Evolutionary conservation across 1,139 yeast genomes (phyloP), one percentile per base, ranked within the genome.

Genomic region (Protomyces inundatus): DNA sequence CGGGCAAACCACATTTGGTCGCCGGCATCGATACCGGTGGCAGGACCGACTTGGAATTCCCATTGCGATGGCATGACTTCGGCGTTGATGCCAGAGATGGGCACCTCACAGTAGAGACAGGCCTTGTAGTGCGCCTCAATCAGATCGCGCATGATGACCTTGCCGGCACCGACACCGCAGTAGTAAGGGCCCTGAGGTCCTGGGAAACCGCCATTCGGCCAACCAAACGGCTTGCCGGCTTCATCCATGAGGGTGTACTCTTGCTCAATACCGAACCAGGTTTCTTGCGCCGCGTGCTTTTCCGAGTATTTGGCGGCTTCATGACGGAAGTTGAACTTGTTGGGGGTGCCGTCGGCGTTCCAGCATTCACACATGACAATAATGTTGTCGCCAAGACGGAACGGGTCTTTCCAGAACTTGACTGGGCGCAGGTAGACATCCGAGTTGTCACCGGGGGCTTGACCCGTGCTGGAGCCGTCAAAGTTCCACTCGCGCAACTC

Each of bases 1-100:
- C 98, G 87, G 68, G 97, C 95, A 74, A 91, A 84, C 93, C 98
- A 91, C 77, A 93, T 84, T 78, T 93, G 86, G 78, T 93, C 98
- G 77, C 97, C 98, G 97, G 93, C 91, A 72, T 80, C 77, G 77
- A 93, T 91, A 75, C 98, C 98, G 69, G 79, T 84, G 80, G 97
- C 90, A 69, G 98, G 98, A 75, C 98, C 98, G 72, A 93, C 98
- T 82, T 93, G 98, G 88, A 88, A 93, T 82, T 93, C 98, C 98
- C 98, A 93, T 84, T 93, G 98, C 67, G 98, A 90, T 66, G 98
- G 98, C 98, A 93, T 93, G 70, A 93, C 98, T 82, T 93, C 98
- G 72, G 98, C 98, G 78, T 93, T 93, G 77, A 93, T 91, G 81
- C 98, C 98, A 65, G 96, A 87, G 71, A 91, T 86, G 75, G 82